Evolutionary conservation across 352 stramenopile genomes (phyloP), one percentile per base, ranked within the genome.

Genomic region (Thalassiosira mediterranea): DNA sequence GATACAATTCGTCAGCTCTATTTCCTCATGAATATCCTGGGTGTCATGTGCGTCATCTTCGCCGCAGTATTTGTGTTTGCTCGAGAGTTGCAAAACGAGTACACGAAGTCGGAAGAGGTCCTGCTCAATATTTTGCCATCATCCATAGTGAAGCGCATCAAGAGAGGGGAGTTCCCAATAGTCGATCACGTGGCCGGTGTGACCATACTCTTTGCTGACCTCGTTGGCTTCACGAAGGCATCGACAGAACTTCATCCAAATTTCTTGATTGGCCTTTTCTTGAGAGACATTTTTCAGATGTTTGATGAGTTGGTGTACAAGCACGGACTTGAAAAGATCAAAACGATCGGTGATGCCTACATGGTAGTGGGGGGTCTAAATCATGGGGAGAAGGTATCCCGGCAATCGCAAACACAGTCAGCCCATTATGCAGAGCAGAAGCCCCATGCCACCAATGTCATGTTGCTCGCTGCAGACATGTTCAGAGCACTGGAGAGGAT

Each of bases 311-410:
- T 81, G 28, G 51, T 63, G 13, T 53, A 71, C 40, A 57, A 71
- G 29, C 72, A 76, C 40, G 54, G 38, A 1, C 28, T 81, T 3
- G 72, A 81, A 28, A 81, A 81, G 32, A 81, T 81, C 15, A 81
- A 81, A 44, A 81, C 72, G 40, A 81, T 81, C 48, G 72, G 72
- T 15, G 72, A 81, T 53, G 64, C 64, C 0, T 81, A 81, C 53
- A 81, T 81, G 72, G 64, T 76, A 17, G 72, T 72, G 13, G 72
- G 72, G 2, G 72, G 72, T 3, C 52, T 81, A 59, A 61, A 76
- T 67, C 51, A 76, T 44, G 53, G 53, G 17, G 42, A 53, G 37
- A 47, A 17, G 10, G n/a, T n/a, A n/a, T n/a, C n/a, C n/a, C n/a
- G n/a, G 11, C 7, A 26, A 54, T 11, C 15, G 37, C 37, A 34